A percentile compares a stretch with the other conserved stretches of the same genome.
phyloP scores from a whole-genome alignment of 2,329 filamentous ascomycete genomes.

The Dactylellina haptotyla region DNA sequence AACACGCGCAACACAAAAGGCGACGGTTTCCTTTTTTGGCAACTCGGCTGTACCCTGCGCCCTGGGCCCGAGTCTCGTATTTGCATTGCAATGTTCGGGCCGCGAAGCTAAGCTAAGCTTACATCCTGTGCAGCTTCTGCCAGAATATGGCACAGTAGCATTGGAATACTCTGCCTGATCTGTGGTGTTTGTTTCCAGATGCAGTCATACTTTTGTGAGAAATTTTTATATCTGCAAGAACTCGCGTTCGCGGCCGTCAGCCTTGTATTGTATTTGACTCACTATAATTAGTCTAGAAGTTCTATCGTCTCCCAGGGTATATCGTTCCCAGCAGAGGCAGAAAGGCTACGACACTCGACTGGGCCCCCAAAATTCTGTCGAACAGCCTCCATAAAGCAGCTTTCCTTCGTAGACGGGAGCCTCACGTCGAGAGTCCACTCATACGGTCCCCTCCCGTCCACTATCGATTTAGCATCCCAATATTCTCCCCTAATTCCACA shows the following conservation, averaged over 20 bases:
- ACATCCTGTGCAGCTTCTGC: too few relatives aligned
- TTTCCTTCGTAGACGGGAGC: background rate
- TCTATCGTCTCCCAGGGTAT: background rate
- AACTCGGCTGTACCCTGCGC: background rate
- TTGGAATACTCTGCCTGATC: too few relatives aligned
- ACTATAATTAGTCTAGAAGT: too few relatives aligned
- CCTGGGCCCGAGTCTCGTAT: background rate
- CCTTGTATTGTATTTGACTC: too few relatives aligned
- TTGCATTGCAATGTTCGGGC: background rate
- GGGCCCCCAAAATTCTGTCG: constrained; percentile 11
- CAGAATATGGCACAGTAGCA: too few relatives aligned
- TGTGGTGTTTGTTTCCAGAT: too few relatives aligned
- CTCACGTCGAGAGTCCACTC: constrained; percentile 16
- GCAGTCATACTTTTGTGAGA: too few relatives aligned
- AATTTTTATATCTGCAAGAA: too few relatives aligned
- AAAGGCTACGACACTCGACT: background rate
- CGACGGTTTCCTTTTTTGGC: background rate
- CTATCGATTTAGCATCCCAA: background rate
- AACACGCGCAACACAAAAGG: constrained; percentile 15
- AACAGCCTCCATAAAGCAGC: constrained; percentile 14
- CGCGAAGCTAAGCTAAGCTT: too few relatives aligned
- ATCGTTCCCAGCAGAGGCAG: background rate
- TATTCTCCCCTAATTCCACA: constrained; percentile 3
- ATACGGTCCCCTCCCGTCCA: background rate
- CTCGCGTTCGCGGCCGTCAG: too few relatives aligned